These are phyloP conservation scores for Aschersonia sp. DNA, from an alignment of 2,329 filamentous ascomycete genomes.

Conservation along the genomic window DNA sequence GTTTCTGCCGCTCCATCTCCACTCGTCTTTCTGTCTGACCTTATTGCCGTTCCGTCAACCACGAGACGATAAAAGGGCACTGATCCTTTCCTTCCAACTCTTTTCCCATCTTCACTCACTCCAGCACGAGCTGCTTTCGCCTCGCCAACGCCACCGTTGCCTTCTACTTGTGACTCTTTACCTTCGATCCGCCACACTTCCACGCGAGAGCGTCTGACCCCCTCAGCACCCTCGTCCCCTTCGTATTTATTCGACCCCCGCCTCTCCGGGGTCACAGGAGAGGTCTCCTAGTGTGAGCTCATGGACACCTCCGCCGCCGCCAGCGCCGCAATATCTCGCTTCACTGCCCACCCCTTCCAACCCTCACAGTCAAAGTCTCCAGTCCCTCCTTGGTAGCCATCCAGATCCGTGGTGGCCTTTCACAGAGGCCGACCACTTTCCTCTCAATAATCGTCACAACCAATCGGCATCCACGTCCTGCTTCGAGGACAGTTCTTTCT, in stretches of 20 bases:
- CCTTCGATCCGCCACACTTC: too few relatives aligned
- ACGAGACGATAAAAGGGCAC: too few relatives aligned
- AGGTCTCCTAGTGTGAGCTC: constrained; percentile 9
- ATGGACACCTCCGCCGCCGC: constrained; percentile 6
- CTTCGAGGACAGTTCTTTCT: not conserved
- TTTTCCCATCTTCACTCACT: too few relatives aligned
- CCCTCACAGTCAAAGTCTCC: constrained; percentile 6
- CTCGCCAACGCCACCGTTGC: too few relatives aligned
- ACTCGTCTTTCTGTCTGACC: too few relatives aligned
- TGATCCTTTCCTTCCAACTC: too few relatives aligned
- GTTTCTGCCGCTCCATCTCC: too few relatives aligned
- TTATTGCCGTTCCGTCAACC: too few relatives aligned
- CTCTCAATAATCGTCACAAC: not conserved
- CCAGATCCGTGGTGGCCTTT: constrained; percentile 3
- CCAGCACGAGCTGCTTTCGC: too few relatives aligned
- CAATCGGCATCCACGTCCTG: constrained; percentile 1
- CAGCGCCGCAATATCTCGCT: not conserved
- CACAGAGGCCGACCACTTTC: constrained; percentile 1
- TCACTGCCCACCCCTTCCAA: not conserved
- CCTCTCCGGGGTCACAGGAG: constrained; percentile 6
- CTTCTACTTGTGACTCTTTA: too few relatives aligned
- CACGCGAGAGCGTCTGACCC: too few relatives aligned
- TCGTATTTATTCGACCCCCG: not conserved
- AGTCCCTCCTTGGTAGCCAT: constrained; percentile 6
- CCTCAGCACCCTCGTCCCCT: not conserved